phyloP scores from a whole-genome alignment of 202 grass and related monocot genomes.

The Carex sylvatica region DNA sequence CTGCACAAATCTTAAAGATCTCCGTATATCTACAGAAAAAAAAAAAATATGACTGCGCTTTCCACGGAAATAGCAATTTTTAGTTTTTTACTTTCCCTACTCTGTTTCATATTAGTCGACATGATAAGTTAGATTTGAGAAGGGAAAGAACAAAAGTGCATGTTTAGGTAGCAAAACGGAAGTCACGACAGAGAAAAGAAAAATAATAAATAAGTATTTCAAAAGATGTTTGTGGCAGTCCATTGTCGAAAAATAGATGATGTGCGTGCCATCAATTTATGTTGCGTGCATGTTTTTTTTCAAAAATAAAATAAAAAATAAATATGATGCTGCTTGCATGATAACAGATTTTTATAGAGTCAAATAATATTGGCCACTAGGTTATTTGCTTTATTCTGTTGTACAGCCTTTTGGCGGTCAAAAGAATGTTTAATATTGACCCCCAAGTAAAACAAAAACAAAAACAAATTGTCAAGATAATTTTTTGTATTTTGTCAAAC shows the following conservation, averaged over 20 bases:
- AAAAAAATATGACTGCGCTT: too few relatives aligned
- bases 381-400: too few relatives aligned
- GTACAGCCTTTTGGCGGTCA: background rate
- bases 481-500: background rate
- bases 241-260: background rate
- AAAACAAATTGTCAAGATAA: background rate
- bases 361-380: background rate
- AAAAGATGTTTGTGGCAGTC: constrained; percentile 5
- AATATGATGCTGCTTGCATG: background rate
- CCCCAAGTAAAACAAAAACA: background rate
- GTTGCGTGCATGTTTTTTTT: background rate
- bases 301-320: too few relatives aligned
- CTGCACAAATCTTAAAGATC: too few relatives aligned
- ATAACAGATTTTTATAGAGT: background rate
- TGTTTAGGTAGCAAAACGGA: background rate
- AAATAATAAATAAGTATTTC: background rate
- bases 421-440: background rate
- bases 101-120: background rate
- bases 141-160: background rate
- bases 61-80: too few relatives aligned
- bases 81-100: background rate
- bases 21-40: too few relatives aligned
- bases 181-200: background rate
- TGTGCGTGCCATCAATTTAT: constrained; percentile 15
- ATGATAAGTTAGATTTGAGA: constrained; percentile 1